Conservation (phyloP, 441 rosid species). For the Erysimum pusillum region DNA sequence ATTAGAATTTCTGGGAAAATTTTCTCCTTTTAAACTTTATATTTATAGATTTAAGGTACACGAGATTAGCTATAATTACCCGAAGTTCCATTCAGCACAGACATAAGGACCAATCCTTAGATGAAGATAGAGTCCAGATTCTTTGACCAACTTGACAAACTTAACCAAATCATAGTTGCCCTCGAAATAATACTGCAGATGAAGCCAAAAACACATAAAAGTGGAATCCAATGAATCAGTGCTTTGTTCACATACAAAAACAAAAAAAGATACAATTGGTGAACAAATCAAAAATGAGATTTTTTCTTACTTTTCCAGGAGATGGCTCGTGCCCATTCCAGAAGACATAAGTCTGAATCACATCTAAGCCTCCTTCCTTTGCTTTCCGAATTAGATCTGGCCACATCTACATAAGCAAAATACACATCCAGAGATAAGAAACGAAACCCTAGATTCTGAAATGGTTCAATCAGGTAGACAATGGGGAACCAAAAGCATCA, state of each 20-base stretch:
- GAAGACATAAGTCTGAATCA: constrained; percentile 96
- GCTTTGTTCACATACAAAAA: constrained; percentile 31
- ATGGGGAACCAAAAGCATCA: constrained; percentile 25
- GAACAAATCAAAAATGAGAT: constrained; percentile 15
- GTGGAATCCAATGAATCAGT: constrained; percentile 39
- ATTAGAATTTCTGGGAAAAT: not conserved
- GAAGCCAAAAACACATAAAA: constrained; percentile 43
- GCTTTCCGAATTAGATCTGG: constrained; percentile 97
- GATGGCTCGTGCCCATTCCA: constrained; percentile 99
- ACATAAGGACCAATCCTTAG: constrained; percentile 97
- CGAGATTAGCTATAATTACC: constrained; percentile 51
- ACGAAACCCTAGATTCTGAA: constrained; percentile 22
- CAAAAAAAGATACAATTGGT: not conserved
- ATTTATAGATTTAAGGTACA: constrained; percentile 21
- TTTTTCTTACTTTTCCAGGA: constrained; percentile 72
- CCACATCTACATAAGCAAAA: constrained; percentile 82
- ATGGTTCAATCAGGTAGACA: constrained; percentile 18
- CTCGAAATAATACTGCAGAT: constrained; percentile 77
- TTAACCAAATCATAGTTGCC: constrained; percentile 89
- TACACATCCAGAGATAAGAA: constrained; percentile 40
- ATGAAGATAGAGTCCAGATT: constrained; percentile 91
- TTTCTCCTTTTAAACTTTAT: not conserved
- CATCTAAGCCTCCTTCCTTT: constrained; percentile 96
- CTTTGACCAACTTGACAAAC: constrained; percentile 79
- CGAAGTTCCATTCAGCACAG: constrained; percentile 99